Conservation (phyloP, 2,329 filamentous ascomycete species). For the Eutypa lata region DNA sequence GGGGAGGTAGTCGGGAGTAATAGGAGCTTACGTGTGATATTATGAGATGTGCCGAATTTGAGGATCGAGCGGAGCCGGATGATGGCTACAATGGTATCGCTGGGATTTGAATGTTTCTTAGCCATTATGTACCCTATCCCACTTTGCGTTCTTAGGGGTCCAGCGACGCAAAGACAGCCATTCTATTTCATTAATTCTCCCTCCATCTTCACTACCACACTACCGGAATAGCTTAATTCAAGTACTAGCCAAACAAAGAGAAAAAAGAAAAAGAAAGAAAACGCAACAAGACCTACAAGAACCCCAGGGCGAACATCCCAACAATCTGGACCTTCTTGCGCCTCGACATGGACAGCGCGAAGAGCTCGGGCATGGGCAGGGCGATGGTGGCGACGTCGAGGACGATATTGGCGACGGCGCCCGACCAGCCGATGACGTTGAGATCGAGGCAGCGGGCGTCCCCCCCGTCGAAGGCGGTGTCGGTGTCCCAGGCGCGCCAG, state of each 20-base stretch:
- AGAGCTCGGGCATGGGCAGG: conserved; percentile 16
- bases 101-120: background rate
- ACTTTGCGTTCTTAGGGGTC: too few relatives aligned
- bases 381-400: conserved; percentile 14
- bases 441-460: conserved; percentile 15
- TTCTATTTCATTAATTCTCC: too few relatives aligned
- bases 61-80: conserved; percentile 14
- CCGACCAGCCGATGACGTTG: conserved; percentile 17
- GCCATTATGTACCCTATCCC: too few relatives aligned
- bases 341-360: conserved; percentile 10
- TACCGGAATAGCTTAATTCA: too few relatives aligned
- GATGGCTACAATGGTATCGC: conserved; percentile 18
- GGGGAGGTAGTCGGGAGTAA: background rate
- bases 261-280: too few relatives aligned
- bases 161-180: too few relatives aligned
- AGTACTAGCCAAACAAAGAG: too few relatives aligned
- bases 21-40: conserved; percentile 1
- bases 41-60: conserved; percentile 1
- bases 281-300: conserved; percentile 8
- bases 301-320: conserved; percentile 19
- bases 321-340: conserved; percentile 17
- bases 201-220: too few relatives aligned
- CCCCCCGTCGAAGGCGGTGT: background rate
- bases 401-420: conserved; percentile 14
- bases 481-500: conserved; percentile 18